These are phyloP conservation scores for Aspergillus sclerotialis DNA, from an alignment of 2,329 filamentous ascomycete species.

Conservation along the genomic window DNA sequence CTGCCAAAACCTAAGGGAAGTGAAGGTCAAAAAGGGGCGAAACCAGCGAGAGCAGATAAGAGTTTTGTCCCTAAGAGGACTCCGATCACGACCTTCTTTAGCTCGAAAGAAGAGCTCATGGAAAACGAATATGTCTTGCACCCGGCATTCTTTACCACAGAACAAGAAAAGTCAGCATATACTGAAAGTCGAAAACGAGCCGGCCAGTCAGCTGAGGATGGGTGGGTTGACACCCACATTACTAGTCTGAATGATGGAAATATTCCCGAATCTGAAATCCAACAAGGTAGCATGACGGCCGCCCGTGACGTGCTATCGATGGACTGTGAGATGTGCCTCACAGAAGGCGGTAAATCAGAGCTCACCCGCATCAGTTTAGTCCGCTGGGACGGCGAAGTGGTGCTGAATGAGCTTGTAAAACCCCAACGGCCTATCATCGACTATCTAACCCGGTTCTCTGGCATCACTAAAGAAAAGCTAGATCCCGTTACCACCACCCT, in stretches of 20 bases:
- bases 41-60: conserved; percentile 56
- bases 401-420: conserved; percentile 89
- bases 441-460: conserved; percentile 86
- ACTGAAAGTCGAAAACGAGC: conserved; percentile 46
- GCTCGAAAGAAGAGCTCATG: conserved; percentile 63
- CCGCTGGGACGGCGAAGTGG: conserved; percentile 72
- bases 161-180: conserved; percentile 49
- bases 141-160: conserved; percentile 60
- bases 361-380: conserved; percentile 85
- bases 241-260: conserved; percentile 58
- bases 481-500: conserved; percentile 76
- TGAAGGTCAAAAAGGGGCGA: conserved; percentile 50
- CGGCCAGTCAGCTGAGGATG: conserved; percentile 48
- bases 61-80: conserved; percentile 70
- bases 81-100: conserved; percentile 72
- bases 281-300: conserved; percentile 75
- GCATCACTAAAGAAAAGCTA: conserved; percentile 83
- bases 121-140: conserved; percentile 83
- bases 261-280: conserved; percentile 62
- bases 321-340: conserved; percentile 97
- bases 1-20: conserved; percentile 63
- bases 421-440: conserved; percentile 81
- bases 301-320: conserved; percentile 73
- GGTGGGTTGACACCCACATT: conserved; percentile 78
- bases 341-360: conserved; percentile 69